Conservation (phyloP, 2,329 filamentous ascomycete genomes). For the Aspergillus carbonarius region DNA sequence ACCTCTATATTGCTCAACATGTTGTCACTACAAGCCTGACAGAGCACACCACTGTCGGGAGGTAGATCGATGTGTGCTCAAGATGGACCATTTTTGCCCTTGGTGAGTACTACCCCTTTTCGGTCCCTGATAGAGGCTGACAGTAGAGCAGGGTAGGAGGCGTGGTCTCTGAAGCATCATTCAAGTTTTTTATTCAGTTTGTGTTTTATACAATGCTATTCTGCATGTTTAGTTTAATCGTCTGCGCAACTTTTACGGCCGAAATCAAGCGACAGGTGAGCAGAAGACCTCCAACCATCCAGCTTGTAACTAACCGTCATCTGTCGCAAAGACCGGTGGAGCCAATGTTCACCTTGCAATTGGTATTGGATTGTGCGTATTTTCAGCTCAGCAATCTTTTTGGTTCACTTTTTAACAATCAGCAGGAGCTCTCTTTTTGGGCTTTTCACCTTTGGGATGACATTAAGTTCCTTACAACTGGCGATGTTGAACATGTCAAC, state of each 20-base stretch:
- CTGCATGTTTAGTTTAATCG: constrained; percentile 63
- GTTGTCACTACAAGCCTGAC: constrained; percentile 84
- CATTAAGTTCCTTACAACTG: constrained; percentile 67
- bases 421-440: constrained; percentile 66
- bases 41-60: constrained; percentile 84
- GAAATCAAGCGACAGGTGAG: constrained; percentile 52
- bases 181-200: constrained; percentile 94
- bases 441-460: constrained; percentile 79
- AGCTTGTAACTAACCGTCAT: constrained; percentile 12
- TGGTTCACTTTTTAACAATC: constrained; percentile 9
- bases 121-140: constrained; percentile 12
- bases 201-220: constrained; percentile 69
- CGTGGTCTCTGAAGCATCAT: constrained; percentile 78
- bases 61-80: constrained; percentile 74
- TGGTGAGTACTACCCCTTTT: constrained; percentile 50
- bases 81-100: constrained; percentile 96
- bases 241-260: constrained; percentile 63
- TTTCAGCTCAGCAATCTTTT: not conserved
- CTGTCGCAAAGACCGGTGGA: constrained; percentile 29
- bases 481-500: constrained; percentile 75
- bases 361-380: constrained; percentile 59
- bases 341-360: constrained; percentile 65
- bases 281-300: not conserved
- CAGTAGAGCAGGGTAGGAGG: constrained; percentile 72
- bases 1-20: constrained; percentile 84